Conservation (phyloP, 495 filamentous ascomycete genomes). For the Cenococcum geophilum region DNA sequence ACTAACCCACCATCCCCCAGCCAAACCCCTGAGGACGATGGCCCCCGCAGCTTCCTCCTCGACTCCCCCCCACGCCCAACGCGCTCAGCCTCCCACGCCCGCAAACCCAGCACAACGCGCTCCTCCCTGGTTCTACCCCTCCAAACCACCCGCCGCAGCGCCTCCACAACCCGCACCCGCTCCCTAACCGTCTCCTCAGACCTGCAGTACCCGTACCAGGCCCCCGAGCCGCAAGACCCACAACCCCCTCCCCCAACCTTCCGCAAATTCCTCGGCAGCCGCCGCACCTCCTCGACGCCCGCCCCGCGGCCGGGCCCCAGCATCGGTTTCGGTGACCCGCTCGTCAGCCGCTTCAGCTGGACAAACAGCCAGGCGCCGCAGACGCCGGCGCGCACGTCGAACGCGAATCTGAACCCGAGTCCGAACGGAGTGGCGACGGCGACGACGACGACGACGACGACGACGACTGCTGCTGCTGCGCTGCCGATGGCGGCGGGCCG, state of each 20-base stretch:
- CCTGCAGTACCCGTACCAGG: constrained; percentile 16
- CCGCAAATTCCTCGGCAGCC: constrained; percentile 27
- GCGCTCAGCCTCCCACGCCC: constrained; percentile 15
- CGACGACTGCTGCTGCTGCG: too few relatives aligned
- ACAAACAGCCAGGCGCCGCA: constrained; percentile 29
- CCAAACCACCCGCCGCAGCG: constrained; percentile 17
- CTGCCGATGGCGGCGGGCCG: too few relatives aligned
- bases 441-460: too few relatives aligned
- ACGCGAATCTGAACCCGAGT: neutral
- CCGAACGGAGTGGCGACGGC: too few relatives aligned
- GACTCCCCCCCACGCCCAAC: constrained; percentile 19
- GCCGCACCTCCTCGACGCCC: too few relatives aligned
- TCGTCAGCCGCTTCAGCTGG: constrained; percentile 30
- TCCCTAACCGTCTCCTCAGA: constrained; percentile 21
- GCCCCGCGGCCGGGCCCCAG: constrained; percentile 5
- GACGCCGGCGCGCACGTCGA: constrained; percentile 21
- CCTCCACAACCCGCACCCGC: constrained; percentile 20
- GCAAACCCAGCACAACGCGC: constrained; percentile 21
- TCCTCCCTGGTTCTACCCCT: constrained; percentile 22
- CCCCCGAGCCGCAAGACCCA: neutral
- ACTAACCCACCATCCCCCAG: constrained; percentile 7
- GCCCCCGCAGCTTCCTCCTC: constrained; percentile 22
- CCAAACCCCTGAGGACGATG: neutral
- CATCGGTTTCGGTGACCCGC: constrained; percentile 1
- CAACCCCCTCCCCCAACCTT: constrained; percentile 27